Percentiles rank a stretch among this genome's conserved stretches.
These are phyloP conservation scores for Phialemonium atrogriseum DNA, from an alignment of 2,329 filamentous ascomycete genomes.

Conservation along the genomic window DNA sequence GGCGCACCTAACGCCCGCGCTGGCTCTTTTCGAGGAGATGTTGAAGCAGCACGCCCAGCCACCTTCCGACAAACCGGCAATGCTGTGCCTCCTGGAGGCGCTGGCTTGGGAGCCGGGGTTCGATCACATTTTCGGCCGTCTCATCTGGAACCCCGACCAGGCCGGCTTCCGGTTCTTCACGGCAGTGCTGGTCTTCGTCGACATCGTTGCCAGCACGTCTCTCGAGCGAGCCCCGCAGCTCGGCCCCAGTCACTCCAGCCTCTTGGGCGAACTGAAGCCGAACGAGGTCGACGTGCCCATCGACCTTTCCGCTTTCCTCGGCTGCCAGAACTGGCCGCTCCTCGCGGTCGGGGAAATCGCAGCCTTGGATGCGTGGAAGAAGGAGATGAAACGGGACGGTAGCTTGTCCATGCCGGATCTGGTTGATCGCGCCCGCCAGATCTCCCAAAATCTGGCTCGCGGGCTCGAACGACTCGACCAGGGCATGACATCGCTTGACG, in stretches of 20 bases:
- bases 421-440: constrained; percentile 27
- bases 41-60: constrained; percentile 17
- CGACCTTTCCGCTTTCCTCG: constrained; percentile 38
- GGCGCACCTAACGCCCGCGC: constrained; percentile 39
- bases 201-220: constrained; percentile 40
- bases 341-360: constrained; percentile 41
- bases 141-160: constrained; percentile 35
- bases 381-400: constrained; percentile 28
- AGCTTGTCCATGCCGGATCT: constrained; percentile 33
- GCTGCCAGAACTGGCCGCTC: constrained; percentile 45
- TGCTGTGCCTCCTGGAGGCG: background rate
- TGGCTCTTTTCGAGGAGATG: constrained; percentile 38
- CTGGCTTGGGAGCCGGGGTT: constrained; percentile 21
- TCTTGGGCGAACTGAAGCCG: constrained; percentile 26
- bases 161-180: constrained; percentile 37
- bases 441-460: constrained; percentile 24
- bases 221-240: constrained; percentile 32
- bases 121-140: constrained; percentile 18
- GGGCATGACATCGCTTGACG: background rate
- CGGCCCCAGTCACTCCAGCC: constrained; percentile 27
- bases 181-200: constrained; percentile 37
- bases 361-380: constrained; percentile 42
- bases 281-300: no score
- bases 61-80: background rate
- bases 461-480: constrained; percentile 18